Conservation (phyloP, 2,329 filamentous ascomycete species). For the Penicillium sp. region DNA sequence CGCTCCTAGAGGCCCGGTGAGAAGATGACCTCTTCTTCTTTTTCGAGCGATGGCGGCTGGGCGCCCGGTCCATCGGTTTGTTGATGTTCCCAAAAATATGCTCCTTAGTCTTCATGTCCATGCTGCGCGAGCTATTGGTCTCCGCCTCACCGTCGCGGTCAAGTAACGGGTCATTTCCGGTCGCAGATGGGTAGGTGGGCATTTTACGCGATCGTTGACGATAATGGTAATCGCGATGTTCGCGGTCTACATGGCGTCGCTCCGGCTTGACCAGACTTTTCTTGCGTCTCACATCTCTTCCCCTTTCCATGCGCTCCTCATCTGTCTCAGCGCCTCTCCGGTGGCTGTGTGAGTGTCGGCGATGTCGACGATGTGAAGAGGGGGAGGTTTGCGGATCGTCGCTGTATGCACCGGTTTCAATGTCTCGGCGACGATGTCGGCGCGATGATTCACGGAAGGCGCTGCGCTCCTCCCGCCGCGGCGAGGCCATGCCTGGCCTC, state of each 20-base stretch:
- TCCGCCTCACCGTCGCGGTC: constrained; percentile 58
- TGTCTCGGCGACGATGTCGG: constrained; percentile 61
- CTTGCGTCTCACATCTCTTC: constrained; percentile 60
- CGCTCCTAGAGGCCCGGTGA: constrained; percentile 54
- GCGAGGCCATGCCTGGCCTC: constrained; percentile 59
- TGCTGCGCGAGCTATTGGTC: constrained; percentile 60
- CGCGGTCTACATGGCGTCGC: constrained; percentile 73
- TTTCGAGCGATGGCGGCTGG: constrained; percentile 36
- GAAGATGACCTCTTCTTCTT: constrained; percentile 57
- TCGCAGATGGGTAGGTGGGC: constrained; percentile 82
- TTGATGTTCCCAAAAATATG: constrained; percentile 36
- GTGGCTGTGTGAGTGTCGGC: constrained; percentile 43
- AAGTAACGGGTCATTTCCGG: constrained; percentile 80
- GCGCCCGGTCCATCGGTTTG: constrained; percentile 41
- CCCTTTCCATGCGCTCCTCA: constrained; percentile 50
- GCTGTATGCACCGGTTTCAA: constrained; percentile 57
- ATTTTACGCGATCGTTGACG: constrained; percentile 91
- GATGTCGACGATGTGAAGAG: constrained; percentile 35
- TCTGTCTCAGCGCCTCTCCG: constrained; percentile 44
- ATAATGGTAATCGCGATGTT: constrained; percentile 94
- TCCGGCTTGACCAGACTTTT: constrained; percentile 86
- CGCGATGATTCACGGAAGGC: constrained; percentile 61
- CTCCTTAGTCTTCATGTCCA: constrained; percentile 47
- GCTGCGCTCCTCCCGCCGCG: constrained; percentile 55
- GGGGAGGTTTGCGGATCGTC: constrained; percentile 33